These are phyloP conservation scores for Clitopilus hobsonii DNA, from an alignment of 768 basidiomycete genomes.

Conservation along the genomic window DNA sequence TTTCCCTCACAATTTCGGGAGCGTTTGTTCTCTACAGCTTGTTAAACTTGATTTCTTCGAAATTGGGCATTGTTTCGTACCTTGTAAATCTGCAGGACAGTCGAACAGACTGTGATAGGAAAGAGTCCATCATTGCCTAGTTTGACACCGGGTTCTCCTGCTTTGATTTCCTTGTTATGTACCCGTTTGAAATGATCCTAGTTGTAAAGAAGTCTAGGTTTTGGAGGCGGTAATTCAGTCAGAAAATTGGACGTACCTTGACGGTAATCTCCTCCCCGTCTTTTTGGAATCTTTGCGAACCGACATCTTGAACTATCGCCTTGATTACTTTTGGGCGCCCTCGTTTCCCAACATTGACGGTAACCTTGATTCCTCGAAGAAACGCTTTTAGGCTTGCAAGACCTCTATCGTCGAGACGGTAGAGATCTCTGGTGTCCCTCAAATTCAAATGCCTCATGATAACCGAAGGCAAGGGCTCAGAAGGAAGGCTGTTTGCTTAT, in stretches of 20 bases:
- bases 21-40: constrained; percentile 18
- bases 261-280: constrained; percentile 19
- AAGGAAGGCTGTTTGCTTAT: too few relatives aligned
- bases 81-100: constrained; percentile 24
- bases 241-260: constrained; percentile 13
- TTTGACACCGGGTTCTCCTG: constrained; percentile 20
- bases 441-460: constrained; percentile 12
- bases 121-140: constrained; percentile 22
- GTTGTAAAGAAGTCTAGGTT: not conserved
- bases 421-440: constrained; percentile 14
- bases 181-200: constrained; percentile 23
- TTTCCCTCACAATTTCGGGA: constrained; percentile 24
- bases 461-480: too few relatives aligned
- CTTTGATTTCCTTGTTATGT: constrained; percentile 17
- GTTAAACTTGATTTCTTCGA: not conserved
- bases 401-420: constrained; percentile 4
- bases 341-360: constrained; percentile 12
- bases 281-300: constrained; percentile 20
- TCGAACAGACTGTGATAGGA: constrained; percentile 20
- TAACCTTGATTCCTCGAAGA: constrained; percentile 23
- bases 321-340: constrained; percentile 21
- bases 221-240: not conserved
- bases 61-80: constrained; percentile 7
- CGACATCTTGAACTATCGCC: constrained; percentile 22
- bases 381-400: constrained; percentile 21